Percentiles rank a stretch among this genome's conserved stretches.
phyloP scores from a whole-genome alignment of 768 basidiomycete species.

The Serpula lacrymans region DNA sequence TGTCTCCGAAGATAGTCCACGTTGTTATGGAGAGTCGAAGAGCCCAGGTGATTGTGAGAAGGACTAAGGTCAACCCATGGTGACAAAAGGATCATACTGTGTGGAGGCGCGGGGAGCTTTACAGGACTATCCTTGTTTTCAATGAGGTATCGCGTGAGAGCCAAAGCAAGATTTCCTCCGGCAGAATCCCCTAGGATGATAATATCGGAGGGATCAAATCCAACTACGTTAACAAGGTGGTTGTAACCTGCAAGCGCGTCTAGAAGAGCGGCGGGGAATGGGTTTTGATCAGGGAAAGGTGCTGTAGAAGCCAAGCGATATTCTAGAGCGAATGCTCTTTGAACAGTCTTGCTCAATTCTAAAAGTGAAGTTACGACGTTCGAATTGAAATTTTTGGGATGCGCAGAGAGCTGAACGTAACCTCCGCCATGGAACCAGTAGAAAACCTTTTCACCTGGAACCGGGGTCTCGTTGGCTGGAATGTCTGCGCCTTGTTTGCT shows the following conservation, averaged over 20 bases:
- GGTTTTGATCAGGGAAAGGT: conserved; percentile 40
- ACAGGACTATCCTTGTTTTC: conserved; percentile 36
- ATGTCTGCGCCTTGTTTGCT: conserved; percentile 39
- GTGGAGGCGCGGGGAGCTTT: conserved; percentile 42
- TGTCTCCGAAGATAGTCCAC: conserved; percentile 22
- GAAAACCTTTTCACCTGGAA: conserved; percentile 53
- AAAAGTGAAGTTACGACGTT: conserved; percentile 46
- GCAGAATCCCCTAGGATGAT: conserved; percentile 74
- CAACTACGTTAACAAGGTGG: conserved; percentile 58
- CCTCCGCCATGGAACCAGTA: conserved; percentile 65
- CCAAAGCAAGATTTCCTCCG: conserved; percentile 68
- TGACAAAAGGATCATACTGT: conserved; percentile 49
- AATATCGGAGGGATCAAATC: conserved; percentile 58
- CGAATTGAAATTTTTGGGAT: conserved; percentile 48
- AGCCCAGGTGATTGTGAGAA: conserved; percentile 36
- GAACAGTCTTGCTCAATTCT: conserved; percentile 38
- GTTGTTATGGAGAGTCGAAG: conserved; percentile 36
- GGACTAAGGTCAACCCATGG: conserved; percentile 50
- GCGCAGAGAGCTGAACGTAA: conserved; percentile 51
- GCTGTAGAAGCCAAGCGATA: conserved; percentile 60
- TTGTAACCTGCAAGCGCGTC: conserved; percentile 74
- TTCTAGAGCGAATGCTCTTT: conserved; percentile 59
- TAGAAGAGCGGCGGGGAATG: conserved; percentile 74
- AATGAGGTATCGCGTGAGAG: conserved; percentile 58
- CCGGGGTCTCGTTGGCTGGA: conserved; percentile 32